Base-by-base conservation (phyloP, 768 basidiomycete species). In the Clathrus columnatus region DNA sequence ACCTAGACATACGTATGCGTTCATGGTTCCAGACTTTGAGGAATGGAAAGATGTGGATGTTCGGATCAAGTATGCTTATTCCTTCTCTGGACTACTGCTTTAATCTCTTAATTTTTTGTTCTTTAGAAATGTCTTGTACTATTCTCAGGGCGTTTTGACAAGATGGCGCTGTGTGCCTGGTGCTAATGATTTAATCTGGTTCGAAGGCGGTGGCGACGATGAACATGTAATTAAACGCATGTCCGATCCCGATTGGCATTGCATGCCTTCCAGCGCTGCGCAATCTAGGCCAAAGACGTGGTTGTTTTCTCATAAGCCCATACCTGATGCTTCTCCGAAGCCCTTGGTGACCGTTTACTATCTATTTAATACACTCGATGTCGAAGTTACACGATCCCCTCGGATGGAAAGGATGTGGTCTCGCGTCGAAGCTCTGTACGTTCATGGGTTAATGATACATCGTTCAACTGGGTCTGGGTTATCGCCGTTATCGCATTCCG, bases 281-380 rank as follows among this genome's bases (percentile, higher is more conserved):
- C 20, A 11, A 46, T 7, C 23, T 44, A 46, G 23, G 11, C 23
- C 2, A 23, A 18, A 27, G 24, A 2, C 18, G 10, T 24, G 42
- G 8, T 18, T 30, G 17, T 36, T 36, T 11, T 36, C 36, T 4
- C 10, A n/a, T 4, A 36, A 11, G n/a, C 36, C 14, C 4, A n/a
- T n/a, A 14, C 11, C 36, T 36, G 36, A 36, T 14, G n/a, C 14
- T 14, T 44, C n/a, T 44, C 42, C 7, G 14, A 29, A 53, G 17
- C 54, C 44, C 2, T 47, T 55, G 26, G 32, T 29, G 4, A 55
- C 54, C 16, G 45, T 55, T 8, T 42, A 29, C 24, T 55, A 55
- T 30, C 45, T 55, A 18, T 55, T 55, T 45, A 55, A 55, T 26
- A 55, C 54, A 27, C 24, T 55, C 5, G 54, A 55, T 23, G n/a